phyloP scores from a whole-genome alignment of 1,284 basidiomycete genomes.

The Erythrobasidium hasegawianum region DNA sequence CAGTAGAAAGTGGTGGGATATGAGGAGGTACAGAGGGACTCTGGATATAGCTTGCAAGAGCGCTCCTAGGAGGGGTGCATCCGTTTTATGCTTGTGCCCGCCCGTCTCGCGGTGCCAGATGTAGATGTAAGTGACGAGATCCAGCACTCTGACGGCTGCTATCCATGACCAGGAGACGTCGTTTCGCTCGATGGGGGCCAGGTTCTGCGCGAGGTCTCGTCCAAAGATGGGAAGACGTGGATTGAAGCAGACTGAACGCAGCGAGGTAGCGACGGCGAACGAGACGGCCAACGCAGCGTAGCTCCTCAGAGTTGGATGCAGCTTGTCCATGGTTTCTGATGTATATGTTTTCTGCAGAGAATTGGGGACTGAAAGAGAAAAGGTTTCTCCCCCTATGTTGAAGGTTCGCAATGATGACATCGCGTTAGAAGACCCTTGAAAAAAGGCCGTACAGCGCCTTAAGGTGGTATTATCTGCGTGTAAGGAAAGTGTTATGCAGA shows the following conservation, averaged over 20 bases:
- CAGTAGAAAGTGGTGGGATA: slow-evolving; percentile 31
- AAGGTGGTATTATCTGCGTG: too few relatives aligned
- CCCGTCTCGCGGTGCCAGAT: slow-evolving; percentile 36
- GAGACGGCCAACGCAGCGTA: slow-evolving; percentile 13
- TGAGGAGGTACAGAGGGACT: slow-evolving; percentile 24
- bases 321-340: not conserved
- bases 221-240: slow-evolving; percentile 31
- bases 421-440: too few relatives aligned
- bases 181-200: slow-evolving; percentile 42
- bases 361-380: too few relatives aligned
- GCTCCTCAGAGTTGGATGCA: slow-evolving; percentile 25
- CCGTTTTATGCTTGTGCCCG: slow-evolving; percentile 14
- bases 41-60: slow-evolving; percentile 17
- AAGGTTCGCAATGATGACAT: too few relatives aligned
- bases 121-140: slow-evolving; percentile 33
- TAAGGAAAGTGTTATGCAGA: too few relatives aligned
- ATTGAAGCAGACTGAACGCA: slow-evolving; percentile 31
- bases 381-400: too few relatives aligned
- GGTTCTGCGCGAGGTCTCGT: slow-evolving; percentile 32
- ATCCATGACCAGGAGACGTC: slow-evolving; percentile 39
- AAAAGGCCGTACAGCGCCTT: too few relatives aligned
- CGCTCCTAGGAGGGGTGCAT: slow-evolving; percentile 25
- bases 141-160: slow-evolving; percentile 34
- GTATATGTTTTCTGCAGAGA: too few relatives aligned
- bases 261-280: slow-evolving; percentile 12